Evolutionary conservation across 2,329 filamentous ascomycete species (phyloP), one percentile per base, ranked within the genome.

Genomic region (Fusarium irregulare): DNA sequence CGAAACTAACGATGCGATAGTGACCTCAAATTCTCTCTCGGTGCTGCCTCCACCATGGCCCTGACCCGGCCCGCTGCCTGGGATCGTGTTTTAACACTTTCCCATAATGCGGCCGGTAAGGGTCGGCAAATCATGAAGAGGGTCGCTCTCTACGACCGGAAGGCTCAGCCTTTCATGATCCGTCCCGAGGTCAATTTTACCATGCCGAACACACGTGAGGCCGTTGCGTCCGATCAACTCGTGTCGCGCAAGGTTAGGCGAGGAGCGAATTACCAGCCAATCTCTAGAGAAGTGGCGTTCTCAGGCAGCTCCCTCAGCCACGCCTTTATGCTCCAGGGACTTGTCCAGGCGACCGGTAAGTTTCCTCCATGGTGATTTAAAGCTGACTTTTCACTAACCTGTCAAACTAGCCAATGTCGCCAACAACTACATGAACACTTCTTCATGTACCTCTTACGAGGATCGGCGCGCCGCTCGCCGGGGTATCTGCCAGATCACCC

Each of bases 51-150:
- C n/a, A 51, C 71, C 7, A 61, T 60, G 7, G 65, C 71, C 7
- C 62, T 60, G 7, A 69, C 56, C 25, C 74, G 74, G 41, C 70
- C 62, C 21, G 77, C 75, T 28, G 78, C 78, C 13, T 80, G 78
- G 78, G 70, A 71, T 46, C 78, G 78, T 37, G 68, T 80, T 53
- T 72, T 64, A 46, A 78, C 69, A 60, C 75, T 53, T 47, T 72
- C 60, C n/a, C 72, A 75, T 45, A 37, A 72, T 14, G 68, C 70
- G n/a, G 73, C 71, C 47, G 63, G 62, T 48, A 68, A 71, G 44
- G 67, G 47, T 18, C 68, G 77, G 30, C 71, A 60, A 34, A 75
- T 80, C 55, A 80, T 80, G 78, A 79, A 79, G 74, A 76, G 78
- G 50, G 73, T 79, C 4, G 70, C 71, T 8, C 49, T 73, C 6